These are phyloP conservation scores for Neoascochyta sp. DNA, from an alignment of 2,329 filamentous ascomycete species.

Conservation along the genomic window DNA sequence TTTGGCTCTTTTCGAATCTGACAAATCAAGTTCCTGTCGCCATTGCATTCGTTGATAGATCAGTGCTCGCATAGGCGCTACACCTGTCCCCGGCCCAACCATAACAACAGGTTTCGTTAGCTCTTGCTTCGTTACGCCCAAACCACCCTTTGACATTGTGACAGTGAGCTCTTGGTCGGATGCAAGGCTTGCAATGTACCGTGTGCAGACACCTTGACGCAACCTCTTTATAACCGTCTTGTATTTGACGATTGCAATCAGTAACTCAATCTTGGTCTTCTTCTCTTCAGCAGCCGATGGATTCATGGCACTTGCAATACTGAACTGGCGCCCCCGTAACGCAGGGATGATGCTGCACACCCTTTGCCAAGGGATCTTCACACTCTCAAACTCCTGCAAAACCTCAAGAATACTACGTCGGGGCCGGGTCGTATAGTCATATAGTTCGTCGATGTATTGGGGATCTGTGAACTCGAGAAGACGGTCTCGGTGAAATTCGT, in stretches of 20 bases:
- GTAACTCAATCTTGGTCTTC: conserved; percentile 60
- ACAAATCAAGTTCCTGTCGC: conserved; percentile 22
- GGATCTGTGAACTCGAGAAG: conserved; percentile 79
- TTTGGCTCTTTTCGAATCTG: conserved; percentile 4
- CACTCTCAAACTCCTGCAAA: conserved; percentile 80
- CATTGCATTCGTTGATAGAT: conserved; percentile 64
- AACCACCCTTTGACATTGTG: conserved; percentile 52
- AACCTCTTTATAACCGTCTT: conserved; percentile 80
- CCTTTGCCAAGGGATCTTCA: conserved; percentile 74
- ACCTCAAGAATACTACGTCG: conserved; percentile 89
- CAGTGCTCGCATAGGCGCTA: conserved; percentile 79
- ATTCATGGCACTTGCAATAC: conserved; percentile 72
- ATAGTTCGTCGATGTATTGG: conserved; percentile 82
- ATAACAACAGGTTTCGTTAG: conserved; percentile 62
- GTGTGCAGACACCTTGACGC: conserved; percentile 83
- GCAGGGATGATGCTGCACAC: conserved; percentile 71
- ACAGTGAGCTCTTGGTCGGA: conserved; percentile 59
- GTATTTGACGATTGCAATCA: conserved; percentile 88
- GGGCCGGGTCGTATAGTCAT: conserved; percentile 90
- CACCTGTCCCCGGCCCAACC: conserved; percentile 79
- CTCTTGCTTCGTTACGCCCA: conserved; percentile 41
- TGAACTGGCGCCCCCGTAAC: conserved; percentile 88
- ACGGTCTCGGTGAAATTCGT: conserved; percentile 72
- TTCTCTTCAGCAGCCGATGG: not conserved
- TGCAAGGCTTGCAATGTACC: conserved; percentile 69